phyloP scores from a whole-genome alignment of 2,329 filamentous ascomycete species.

The Penicillium sp. region DNA sequence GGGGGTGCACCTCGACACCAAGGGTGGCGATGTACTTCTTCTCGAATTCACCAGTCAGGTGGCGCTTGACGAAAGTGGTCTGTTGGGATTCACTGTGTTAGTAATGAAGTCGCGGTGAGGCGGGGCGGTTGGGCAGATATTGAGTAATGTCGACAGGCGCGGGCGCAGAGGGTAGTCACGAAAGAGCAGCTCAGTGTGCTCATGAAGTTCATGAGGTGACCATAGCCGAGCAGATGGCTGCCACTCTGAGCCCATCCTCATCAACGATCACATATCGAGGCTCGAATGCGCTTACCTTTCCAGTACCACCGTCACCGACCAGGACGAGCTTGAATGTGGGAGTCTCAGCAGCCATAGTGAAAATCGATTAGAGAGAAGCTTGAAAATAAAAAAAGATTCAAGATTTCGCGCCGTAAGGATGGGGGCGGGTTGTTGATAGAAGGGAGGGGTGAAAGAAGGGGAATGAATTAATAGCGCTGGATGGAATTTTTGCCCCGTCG shows the following conservation, averaged over 20 bases:
- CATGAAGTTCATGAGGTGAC: background rate
- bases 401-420: conserved; percentile 20
- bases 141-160: conserved; percentile 27
- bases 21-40: conserved; percentile 99
- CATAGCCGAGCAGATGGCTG: background rate
- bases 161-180: conserved; percentile 16
- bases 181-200: background rate
- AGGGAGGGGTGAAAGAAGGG: conserved; percentile 28
- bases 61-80: conserved; percentile 99
- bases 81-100: conserved; percentile 42
- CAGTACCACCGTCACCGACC: conserved; percentile 98
- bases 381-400: conserved; percentile 8
- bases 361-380: conserved; percentile 12
- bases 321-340: conserved; percentile 99
- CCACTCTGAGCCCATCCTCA: conserved; percentile 4
- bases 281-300: conserved; percentile 70
- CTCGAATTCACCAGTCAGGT: conserved; percentile 99
- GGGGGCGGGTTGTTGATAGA: conserved; percentile 22
- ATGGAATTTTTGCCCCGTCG: conserved; percentile 33
- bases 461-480: conserved; percentile 23
- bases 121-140: conserved; percentile 22
- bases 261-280: conserved; percentile 1
- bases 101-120: conserved; percentile 19
- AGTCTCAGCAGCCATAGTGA: conserved; percentile 60
- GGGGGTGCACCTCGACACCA: conserved; percentile 98